phyloP scores from a whole-genome alignment of 768 basidiomycete species.

The Collybia sordida region DNA sequence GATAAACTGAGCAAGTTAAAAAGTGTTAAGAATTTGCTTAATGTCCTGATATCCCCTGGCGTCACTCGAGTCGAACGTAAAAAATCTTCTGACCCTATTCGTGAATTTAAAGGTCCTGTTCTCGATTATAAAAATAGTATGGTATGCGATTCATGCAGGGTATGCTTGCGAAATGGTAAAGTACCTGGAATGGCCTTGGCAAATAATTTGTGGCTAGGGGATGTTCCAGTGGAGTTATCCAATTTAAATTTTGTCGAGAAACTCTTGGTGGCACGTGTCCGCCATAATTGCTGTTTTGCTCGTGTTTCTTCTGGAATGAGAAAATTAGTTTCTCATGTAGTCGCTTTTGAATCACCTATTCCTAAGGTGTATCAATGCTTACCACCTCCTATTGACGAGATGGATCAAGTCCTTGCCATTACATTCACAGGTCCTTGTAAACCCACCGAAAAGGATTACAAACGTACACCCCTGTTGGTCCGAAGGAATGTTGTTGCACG shows the following conservation, averaged over 20 bases:
- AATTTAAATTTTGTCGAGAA: constrained; percentile 24
- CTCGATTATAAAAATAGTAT: constrained; percentile 13
- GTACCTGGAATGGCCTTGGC: constrained; percentile 21
- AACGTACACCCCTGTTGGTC: constrained; percentile 27
- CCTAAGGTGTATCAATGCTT: constrained; percentile 20
- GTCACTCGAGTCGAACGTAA: not conserved
- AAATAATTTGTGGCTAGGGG: constrained; percentile 33
- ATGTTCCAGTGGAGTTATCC: constrained; percentile 23
- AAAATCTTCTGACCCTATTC: not conserved
- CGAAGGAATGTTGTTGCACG: constrained; percentile 15
- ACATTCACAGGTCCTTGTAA: constrained; percentile 25
- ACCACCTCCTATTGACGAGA: constrained; percentile 17
- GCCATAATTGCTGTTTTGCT: constrained; percentile 28
- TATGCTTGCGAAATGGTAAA: not conserved
- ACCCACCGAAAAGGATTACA: constrained; percentile 17
- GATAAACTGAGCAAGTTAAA: not conserved
- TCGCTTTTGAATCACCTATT: constrained; percentile 23
- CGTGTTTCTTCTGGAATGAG: constrained; percentile 19
- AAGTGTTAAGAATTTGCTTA: not conserved
- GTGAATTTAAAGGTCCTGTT: constrained; percentile 11
- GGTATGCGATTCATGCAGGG: constrained; percentile 29
- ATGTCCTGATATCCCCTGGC: not conserved
- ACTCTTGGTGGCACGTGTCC: constrained; percentile 18
- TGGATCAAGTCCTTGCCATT: constrained; percentile 21
- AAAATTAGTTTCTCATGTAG: constrained; percentile 26